Base-by-base conservation (phyloP, 1,139 yeast genomes). In the Protomyces pachydermus region DNA sequence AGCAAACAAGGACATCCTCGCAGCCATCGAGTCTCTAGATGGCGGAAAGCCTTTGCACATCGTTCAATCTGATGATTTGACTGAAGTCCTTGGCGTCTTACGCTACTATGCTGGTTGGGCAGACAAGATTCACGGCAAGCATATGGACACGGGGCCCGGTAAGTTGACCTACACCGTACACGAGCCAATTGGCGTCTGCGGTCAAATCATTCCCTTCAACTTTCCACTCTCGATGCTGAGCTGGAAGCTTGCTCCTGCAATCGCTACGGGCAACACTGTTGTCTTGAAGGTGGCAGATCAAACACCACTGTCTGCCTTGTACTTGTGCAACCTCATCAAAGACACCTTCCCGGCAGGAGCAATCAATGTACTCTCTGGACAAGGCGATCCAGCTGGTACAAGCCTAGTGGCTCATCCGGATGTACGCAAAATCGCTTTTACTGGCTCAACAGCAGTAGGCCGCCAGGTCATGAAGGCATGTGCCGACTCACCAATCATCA, bases 221-320 rank as follows among this genome's bases (percentile, higher is more conserved):
- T 91, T 91, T 78, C 98, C 98, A 23, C 80, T 87, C 61, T 95
- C 97, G 4, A 91, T 91, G 98, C 88, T 91, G 68, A 84, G 97
- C 1, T 81, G 98, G 71, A 91, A 91, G 45, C 81, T 88, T 60
- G 97, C 90, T 35, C 96, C 97, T 35, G 96, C 96, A 0, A 72
- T 90, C 25, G 97, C 97, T 18, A 91, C 93, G 9, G 98, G 98
- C 1, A 91, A 97, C 76, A 87, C 97, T 1, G 80, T 89, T 2
- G 91, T 91, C 12, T 80, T 91, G 67, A 91, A 91, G 76, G 97
- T 98, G 2, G 97, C 95, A 46, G 79, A 85, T 3, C 95, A 88
- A 73, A 91, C 97, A 8, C 98, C 98, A 25, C 79, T 87, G 66
- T 82, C 91, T 28, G 96, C 97, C 0, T 77, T 89, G 65, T 96